Evolutionary conservation across 2,329 filamentous ascomycete genomes (phyloP).

Genomic region (Leptoxyphium fumago): DNA sequence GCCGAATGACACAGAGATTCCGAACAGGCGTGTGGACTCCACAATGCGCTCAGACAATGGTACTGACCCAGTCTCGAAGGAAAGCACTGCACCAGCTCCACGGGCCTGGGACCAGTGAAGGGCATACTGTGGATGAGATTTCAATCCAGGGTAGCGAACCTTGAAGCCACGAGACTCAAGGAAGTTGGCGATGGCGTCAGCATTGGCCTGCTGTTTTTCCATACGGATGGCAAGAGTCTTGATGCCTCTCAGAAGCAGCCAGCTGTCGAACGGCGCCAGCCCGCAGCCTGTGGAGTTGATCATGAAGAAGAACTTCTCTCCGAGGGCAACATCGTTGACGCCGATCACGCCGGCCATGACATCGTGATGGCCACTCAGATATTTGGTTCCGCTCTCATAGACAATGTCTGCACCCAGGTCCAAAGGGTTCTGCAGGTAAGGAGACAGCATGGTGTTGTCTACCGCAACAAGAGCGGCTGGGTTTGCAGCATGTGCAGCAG

Average conservation of each 20-base stretch:
- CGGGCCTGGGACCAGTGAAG: conserved; percentile 92
- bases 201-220: conserved; percentile 94
- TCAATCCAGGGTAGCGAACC: conserved; percentile 85
- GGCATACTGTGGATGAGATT: conserved; percentile 91
- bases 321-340: conserved; percentile 66
- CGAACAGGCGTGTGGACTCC: conserved; percentile 80
- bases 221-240: conserved; percentile 96
- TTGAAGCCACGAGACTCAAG: conserved; percentile 84
- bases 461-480: conserved; percentile 71
- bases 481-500: conserved; percentile 62
- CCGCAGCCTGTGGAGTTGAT: conserved; percentile 96
- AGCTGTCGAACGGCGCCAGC: conserved; percentile 86
- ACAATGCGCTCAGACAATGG: conserved; percentile 80
- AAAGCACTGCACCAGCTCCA: conserved; percentile 83
- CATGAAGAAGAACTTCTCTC: conserved; percentile 85
- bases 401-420: conserved; percentile 91
- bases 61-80: conserved; percentile 87
- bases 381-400: conserved; percentile 96
- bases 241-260: conserved; percentile 84
- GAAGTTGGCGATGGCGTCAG: conserved; percentile 80
- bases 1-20: conserved; percentile 92
- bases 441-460: conserved; percentile 98
- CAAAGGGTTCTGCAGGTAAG: conserved; percentile 82
- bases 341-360: conserved; percentile 97
- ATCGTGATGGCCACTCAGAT: conserved; percentile 93